Conservation (phyloP, 1,139 yeast species). For the Nakaseomyces delphensis region DNA sequence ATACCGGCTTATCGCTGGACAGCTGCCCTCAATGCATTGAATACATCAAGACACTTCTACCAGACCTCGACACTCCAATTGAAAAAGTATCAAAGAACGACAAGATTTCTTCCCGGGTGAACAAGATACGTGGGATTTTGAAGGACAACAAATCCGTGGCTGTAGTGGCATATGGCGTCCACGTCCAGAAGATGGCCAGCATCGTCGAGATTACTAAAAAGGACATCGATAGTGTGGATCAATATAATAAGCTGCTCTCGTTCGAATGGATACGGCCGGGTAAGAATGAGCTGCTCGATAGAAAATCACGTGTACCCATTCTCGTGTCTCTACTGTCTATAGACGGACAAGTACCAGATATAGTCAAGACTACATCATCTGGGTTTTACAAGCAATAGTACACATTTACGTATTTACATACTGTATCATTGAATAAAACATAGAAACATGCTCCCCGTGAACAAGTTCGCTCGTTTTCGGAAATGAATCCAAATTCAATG, state of each 20-base stretch:
- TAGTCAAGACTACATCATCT: slow-evolving; percentile 10
- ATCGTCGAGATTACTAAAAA: slow-evolving; percentile 23
- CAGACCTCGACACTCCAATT: neutral
- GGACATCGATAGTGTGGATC: slow-evolving; percentile 9
- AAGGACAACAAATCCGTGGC: neutral
- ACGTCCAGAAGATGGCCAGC: slow-evolving; percentile 24
- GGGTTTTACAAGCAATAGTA: slow-evolving; percentile 15
- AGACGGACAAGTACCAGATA: neutral
- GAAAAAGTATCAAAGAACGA: slow-evolving; percentile 16
- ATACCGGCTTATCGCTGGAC: slow-evolving; percentile 10
- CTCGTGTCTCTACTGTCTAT: slow-evolving; percentile 13
- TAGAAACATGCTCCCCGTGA: neutral
- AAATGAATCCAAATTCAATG: slow-evolving; percentile 16
- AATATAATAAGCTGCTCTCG: slow-evolving; percentile 21
- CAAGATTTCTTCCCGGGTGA: slow-evolving; percentile 12
- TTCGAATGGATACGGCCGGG: slow-evolving; percentile 21
- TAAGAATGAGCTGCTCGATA: slow-evolving; percentile 24
- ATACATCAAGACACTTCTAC: slow-evolving; percentile 1
- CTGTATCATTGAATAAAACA: slow-evolving; percentile 21
- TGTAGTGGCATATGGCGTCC: slow-evolving; percentile 25
- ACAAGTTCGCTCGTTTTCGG: neutral
- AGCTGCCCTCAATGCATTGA: slow-evolving; percentile 9
- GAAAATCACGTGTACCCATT: slow-evolving; percentile 22
- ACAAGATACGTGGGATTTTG: neutral
- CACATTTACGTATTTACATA: neutral